These are phyloP conservation scores for Grammothele lineata DNA, from an alignment of 768 basidiomycete species.

Conservation along the genomic window DNA sequence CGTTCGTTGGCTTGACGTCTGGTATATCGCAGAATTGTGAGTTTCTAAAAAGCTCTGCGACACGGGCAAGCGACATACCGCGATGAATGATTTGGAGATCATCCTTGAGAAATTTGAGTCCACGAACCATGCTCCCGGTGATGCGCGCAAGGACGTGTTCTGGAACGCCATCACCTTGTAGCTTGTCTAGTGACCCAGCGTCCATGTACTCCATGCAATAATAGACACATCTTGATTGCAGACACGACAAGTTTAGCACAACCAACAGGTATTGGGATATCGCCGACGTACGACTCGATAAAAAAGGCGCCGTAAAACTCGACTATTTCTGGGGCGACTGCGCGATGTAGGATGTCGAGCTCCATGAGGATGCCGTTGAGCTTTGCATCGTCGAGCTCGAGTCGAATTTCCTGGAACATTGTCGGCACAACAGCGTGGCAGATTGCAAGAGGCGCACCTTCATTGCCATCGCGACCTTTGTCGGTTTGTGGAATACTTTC, in stretches of 20 bases:
- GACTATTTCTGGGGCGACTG: slow-evolving; percentile 86
- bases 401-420: slow-evolving; percentile 80
- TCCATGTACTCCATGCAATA: slow-evolving; percentile 99
- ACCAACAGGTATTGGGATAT: neutral
- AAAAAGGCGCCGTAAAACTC: slow-evolving; percentile 99
- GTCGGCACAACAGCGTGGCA: neutral
- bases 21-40: neutral
- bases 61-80: slow-evolving; percentile 34
- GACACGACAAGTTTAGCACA: neutral
- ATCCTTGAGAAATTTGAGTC: slow-evolving; percentile 94
- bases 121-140: slow-evolving; percentile 77
- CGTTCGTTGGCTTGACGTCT: slow-evolving; percentile 95
- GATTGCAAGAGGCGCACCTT: slow-evolving; percentile 55
- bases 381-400: slow-evolving; percentile 91
- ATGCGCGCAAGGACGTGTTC: slow-evolving; percentile 85
- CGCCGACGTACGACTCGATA: slow-evolving; percentile 72
- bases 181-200: slow-evolving; percentile 89
- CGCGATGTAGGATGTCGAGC: slow-evolving; percentile 95
- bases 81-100: slow-evolving; percentile 84
- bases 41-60: neutral
- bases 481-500: slow-evolving; percentile 90
- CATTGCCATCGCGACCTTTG: slow-evolving; percentile 97
- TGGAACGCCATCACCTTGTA: slow-evolving; percentile 46
- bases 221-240: slow-evolving; percentile 65
- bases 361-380: slow-evolving; percentile 98